Percentiles rank a stretch among this genome's conserved stretches.
phyloP scores from a whole-genome alignment of 345 rosid genomes.

The Gossypium mustelinum region DNA sequence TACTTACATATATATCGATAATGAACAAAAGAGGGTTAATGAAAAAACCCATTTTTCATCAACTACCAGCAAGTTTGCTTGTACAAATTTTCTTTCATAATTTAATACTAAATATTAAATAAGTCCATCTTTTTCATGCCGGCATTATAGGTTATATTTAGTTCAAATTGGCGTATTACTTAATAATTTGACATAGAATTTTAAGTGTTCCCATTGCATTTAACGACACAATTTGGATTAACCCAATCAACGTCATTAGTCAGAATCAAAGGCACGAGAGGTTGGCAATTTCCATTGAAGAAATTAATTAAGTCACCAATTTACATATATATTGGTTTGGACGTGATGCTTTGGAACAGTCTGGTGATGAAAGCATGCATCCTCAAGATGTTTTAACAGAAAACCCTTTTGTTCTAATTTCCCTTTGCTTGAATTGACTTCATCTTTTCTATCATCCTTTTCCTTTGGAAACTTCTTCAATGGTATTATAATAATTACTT shows the following conservation, averaged over 20 bases:
- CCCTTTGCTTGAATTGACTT: background rate
- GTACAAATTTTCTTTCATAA: background rate
- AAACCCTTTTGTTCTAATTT: background rate
- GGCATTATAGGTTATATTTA: background rate
- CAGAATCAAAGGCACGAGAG: background rate
- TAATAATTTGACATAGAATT: background rate
- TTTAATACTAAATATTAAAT: background rate
- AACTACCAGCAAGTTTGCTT: background rate
- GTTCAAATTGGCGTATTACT: background rate
- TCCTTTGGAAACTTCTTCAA: background rate
- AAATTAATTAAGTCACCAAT: background rate
- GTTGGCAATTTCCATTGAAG: background rate
- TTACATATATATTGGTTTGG: background rate
- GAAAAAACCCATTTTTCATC: background rate
- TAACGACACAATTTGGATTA: background rate
- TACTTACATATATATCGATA: too few species aligned
- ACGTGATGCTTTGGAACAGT: background rate
- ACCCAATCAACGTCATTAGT: constrained; percentile 4
- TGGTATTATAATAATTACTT: background rate
- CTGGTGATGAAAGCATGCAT: background rate
- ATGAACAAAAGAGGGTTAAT: too few species aligned
- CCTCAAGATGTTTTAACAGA: background rate
- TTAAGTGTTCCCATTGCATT: background rate
- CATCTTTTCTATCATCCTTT: background rate
- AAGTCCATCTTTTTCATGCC: background rate